Percentiles rank a stretch among this genome's conserved stretches.
phyloP scores from a whole-genome alignment of 805 yeast species.

The Komagataella pseudopastoris region DNA sequence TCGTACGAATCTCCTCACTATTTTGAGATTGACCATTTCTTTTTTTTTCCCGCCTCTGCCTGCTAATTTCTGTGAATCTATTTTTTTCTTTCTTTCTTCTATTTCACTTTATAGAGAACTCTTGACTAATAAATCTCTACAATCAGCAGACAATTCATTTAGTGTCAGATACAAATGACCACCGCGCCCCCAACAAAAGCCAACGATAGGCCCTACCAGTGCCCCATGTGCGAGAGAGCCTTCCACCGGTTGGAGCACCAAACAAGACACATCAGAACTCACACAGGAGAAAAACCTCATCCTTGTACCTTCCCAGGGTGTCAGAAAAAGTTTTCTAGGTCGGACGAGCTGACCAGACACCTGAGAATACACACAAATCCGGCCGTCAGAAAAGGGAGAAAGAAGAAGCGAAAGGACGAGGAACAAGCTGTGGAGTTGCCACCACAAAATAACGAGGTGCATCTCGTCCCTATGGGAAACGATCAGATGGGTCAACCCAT shows the following conservation, averaged over 20 bases:
- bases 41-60: not conserved
- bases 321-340: slow-evolving; percentile 61
- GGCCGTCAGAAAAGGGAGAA: slow-evolving; percentile 10
- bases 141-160: not conserved
- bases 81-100: not conserved
- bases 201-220: slow-evolving; percentile 54
- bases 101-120: not conserved
- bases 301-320: slow-evolving; percentile 80
- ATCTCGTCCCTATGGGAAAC: slow-evolving; percentile 15
- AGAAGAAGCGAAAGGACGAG: not conserved
- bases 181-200: not conserved
- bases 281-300: slow-evolving; percentile 89
- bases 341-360: slow-evolving; percentile 82
- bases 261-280: slow-evolving; percentile 83
- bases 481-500: slow-evolving; percentile 17
- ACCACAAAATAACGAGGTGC: slow-evolving; percentile 1
- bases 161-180: not conserved
- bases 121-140: too few species aligned
- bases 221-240: slow-evolving; percentile 75
- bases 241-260: slow-evolving; percentile 85
- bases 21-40: not conserved
- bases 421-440: not conserved
- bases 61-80: not conserved
- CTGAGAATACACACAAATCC: slow-evolving; percentile 65
- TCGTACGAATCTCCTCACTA: not conserved